These are phyloP conservation scores for Haplographium delicatum DNA, from an alignment of 495 filamentous ascomycete species.

Conservation along the genomic window DNA sequence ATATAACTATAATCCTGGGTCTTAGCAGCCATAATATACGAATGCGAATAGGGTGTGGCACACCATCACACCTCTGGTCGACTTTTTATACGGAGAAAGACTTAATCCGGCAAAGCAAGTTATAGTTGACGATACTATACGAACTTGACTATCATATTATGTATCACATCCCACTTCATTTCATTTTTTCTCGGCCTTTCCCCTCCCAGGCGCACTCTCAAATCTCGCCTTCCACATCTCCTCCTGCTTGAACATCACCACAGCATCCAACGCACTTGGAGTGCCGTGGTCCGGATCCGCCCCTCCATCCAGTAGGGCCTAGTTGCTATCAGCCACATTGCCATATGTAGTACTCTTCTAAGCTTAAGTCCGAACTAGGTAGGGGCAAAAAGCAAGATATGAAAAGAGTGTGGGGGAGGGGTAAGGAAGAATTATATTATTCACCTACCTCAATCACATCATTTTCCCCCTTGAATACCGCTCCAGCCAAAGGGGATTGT, in stretches of 20 bases:
- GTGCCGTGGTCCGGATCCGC: constrained; percentile 45
- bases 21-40: background rate
- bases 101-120: background rate
- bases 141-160: background rate
- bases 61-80: no score
- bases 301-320: constrained; percentile 41
- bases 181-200: constrained; percentile 24
- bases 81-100: no score
- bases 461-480: constrained; percentile 50
- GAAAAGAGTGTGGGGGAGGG: no score
- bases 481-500: constrained; percentile 50
- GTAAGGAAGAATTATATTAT: no score
- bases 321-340: background rate
- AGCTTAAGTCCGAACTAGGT: background rate
- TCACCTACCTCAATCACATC: constrained; percentile 38
- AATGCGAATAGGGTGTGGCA: background rate
- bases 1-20: no score
- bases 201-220: constrained; percentile 37
- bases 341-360: background rate
- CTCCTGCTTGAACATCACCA: constrained; percentile 45
- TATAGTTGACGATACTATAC: background rate
- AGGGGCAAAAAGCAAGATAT: no score
- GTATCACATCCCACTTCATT: background rate
- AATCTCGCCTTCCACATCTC: constrained; percentile 45
- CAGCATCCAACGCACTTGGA: constrained; percentile 42